Percentiles rank a stretch among this genome's conserved stretches.
Conservation (phyloP, 768 basidiomycete genomes). For the Glaciozyma martinii region DNA sequence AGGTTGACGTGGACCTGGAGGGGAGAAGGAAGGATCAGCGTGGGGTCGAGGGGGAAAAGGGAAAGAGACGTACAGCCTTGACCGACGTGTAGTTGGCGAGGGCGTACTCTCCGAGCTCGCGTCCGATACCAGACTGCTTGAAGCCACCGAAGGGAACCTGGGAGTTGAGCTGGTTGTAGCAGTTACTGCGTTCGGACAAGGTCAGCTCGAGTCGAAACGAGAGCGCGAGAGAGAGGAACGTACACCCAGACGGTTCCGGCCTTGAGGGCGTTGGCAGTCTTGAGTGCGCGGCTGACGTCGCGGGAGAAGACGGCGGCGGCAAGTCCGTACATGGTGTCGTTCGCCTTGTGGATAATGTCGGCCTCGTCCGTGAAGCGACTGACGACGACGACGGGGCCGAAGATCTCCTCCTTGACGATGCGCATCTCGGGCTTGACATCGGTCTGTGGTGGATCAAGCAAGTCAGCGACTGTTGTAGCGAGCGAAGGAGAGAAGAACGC, state of each 20-base stretch:
- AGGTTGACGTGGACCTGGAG: constrained; percentile 23
- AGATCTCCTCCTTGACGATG: constrained; percentile 50
- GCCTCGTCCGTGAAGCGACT: constrained; percentile 58
- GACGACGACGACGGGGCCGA: constrained; percentile 47
- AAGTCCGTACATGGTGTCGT: constrained; percentile 65
- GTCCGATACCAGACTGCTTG: constrained; percentile 43
- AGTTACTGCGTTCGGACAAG: constrained; percentile 31
- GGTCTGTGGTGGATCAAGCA: constrained; percentile 47
- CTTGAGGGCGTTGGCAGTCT: constrained; percentile 61
- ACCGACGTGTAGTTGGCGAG: constrained; percentile 30
- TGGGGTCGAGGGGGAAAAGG: background rate
- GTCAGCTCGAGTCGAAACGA: constrained; percentile 26
- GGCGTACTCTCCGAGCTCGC: constrained; percentile 37
- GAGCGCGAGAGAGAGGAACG: constrained; percentile 33
- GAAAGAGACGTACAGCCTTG: constrained; percentile 9
- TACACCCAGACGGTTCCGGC: constrained; percentile 53
- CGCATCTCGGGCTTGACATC: constrained; percentile 60
- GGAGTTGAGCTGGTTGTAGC: constrained; percentile 36
- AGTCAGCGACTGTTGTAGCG: background rate
- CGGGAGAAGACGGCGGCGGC: constrained; percentile 69
- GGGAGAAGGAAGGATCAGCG: constrained; percentile 6
- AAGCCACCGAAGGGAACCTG: constrained; percentile 42
- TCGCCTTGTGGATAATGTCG: constrained; percentile 48
- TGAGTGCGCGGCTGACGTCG: constrained; percentile 64
- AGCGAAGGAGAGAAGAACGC: constrained; percentile 28